phyloP scores from a whole-genome alignment of 1,284 basidiomycete genomes.

The Cryptococcus sp. region DNA sequence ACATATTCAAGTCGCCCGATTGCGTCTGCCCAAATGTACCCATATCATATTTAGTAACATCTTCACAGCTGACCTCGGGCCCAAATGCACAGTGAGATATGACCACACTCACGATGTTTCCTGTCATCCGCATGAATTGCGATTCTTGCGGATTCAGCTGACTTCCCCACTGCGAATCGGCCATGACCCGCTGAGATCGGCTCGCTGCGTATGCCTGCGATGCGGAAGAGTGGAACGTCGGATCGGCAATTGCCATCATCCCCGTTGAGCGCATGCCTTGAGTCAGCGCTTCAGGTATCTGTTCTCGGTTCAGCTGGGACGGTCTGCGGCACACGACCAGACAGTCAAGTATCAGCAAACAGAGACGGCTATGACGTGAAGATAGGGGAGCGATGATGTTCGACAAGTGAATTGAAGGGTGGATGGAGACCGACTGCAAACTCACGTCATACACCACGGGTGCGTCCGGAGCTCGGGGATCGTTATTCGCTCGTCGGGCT shows the following conservation, averaged over 20 bases:
- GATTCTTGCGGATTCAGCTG: conserved; percentile 48
- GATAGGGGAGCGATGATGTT: no score
- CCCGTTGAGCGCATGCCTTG: conserved; percentile 65
- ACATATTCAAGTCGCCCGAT: conserved; percentile 43
- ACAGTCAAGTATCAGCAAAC: no score
- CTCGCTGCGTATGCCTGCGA: conserved; percentile 40
- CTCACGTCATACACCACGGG: conserved; percentile 76
- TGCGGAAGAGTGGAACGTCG: conserved; percentile 52
- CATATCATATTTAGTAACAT: not conserved
- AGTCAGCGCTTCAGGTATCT: conserved; percentile 70
- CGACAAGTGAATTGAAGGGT: not conserved
- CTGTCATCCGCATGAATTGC: conserved; percentile 51
- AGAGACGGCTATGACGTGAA: no score
- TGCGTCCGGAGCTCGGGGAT: conserved; percentile 70
- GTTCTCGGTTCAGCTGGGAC: conserved; percentile 67
- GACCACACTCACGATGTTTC: conserved; percentile 42
- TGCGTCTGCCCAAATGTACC: conserved; percentile 37
- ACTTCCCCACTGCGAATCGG: conserved; percentile 35
- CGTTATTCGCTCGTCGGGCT: conserved; percentile 70
- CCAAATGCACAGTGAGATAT: not conserved
- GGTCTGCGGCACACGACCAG: conserved; percentile 55
- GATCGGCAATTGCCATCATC: conserved; percentile 68
- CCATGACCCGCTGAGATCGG: conserved; percentile 40
- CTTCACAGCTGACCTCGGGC: not conserved
- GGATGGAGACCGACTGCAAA: conserved; percentile 1